Conservation (phyloP, 495 filamentous ascomycete species). For the Glonium stellatum region DNA sequence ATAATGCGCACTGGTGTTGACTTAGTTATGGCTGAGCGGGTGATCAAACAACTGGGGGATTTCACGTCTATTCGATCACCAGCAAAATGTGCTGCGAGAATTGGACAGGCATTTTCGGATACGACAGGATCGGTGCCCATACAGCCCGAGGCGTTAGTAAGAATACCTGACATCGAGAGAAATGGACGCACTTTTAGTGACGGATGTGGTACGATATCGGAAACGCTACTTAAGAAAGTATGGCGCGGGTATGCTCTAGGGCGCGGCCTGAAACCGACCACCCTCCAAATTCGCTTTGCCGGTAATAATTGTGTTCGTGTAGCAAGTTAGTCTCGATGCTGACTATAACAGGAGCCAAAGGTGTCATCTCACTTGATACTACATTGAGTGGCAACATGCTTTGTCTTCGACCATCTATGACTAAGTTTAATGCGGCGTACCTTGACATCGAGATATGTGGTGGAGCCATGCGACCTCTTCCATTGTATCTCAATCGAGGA, state of each 20-base stretch:
- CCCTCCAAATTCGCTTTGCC: slow-evolving; percentile 64
- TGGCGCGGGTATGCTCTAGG: slow-evolving; percentile 41
- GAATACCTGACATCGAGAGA: slow-evolving; percentile 17
- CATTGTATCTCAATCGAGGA: slow-evolving; percentile 65
- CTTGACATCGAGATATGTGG: slow-evolving; percentile 68
- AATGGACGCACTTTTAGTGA: slow-evolving; percentile 62
- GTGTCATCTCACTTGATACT: slow-evolving; percentile 62
- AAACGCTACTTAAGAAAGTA: slow-evolving; percentile 46
- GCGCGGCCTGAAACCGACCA: slow-evolving; percentile 45
- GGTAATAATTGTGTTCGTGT: slow-evolving; percentile 35
- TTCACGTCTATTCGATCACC: slow-evolving; percentile 58
- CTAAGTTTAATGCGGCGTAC: slow-evolving; percentile 56
- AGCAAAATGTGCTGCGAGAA: slow-evolving; percentile 70
- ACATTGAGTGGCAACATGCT: slow-evolving; percentile 46
- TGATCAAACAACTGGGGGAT: slow-evolving; percentile 59
- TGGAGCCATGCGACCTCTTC: slow-evolving; percentile 54
- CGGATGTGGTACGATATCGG: slow-evolving; percentile 68
- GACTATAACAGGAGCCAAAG: slow-evolving; percentile 53
- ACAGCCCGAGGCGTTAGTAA: slow-evolving; percentile 29
- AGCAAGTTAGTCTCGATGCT: not conserved
- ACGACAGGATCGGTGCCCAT: slow-evolving; percentile 52
- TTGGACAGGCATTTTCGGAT: slow-evolving; percentile 78
- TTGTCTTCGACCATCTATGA: slow-evolving; percentile 63
- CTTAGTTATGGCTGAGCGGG: slow-evolving; percentile 39
- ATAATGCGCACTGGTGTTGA: slow-evolving; percentile 45